phyloP scores from a whole-genome alignment of 331 rosid species.

The Rhamnella rubrinervis region DNA sequence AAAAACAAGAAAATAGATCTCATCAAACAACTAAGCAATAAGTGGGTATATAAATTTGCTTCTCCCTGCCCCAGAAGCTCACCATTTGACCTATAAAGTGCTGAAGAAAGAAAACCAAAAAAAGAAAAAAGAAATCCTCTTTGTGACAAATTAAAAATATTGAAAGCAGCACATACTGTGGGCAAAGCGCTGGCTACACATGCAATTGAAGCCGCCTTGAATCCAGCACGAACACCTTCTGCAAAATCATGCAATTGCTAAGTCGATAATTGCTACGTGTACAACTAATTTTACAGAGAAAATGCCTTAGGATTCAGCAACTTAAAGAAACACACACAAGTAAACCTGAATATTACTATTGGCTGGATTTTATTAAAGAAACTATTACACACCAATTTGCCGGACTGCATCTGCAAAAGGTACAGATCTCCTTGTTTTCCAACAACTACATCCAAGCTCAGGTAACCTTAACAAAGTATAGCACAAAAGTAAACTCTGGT shows the following conservation, averaged over 20 bases:
- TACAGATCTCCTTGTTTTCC: too few species aligned
- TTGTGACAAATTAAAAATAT: neutral
- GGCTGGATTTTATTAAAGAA: too few species aligned
- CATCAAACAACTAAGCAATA: neutral
- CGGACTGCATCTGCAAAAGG: too few species aligned
- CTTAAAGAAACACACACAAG: neutral
- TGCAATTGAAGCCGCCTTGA: slow-evolving; percentile 59
- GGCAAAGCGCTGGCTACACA: slow-evolving; percentile 69
- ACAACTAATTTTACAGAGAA: neutral
- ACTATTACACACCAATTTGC: too few species aligned
- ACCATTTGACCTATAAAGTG: neutral
- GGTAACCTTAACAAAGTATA: neutral
- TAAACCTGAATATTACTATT: too few species aligned
- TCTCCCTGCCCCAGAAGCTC: neutral
- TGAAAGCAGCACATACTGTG: slow-evolving; percentile 51
- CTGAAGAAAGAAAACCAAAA: slow-evolving; percentile 1
- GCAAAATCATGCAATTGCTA: slow-evolving; percentile 36
- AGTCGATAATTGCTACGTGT: neutral
- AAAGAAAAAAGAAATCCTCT: neutral
- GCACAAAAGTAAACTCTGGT: neutral
- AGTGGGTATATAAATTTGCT: neutral
- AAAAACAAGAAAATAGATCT: neutral
- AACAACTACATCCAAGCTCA: neutral
- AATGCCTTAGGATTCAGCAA: neutral
- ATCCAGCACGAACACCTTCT: slow-evolving; percentile 81